A percentile compares a stretch with the other conserved stretches of the same genome.
Evolutionary conservation across 805 yeast species (phyloP).

Genomic region (Metschnikowia santaceciliae): DNA sequence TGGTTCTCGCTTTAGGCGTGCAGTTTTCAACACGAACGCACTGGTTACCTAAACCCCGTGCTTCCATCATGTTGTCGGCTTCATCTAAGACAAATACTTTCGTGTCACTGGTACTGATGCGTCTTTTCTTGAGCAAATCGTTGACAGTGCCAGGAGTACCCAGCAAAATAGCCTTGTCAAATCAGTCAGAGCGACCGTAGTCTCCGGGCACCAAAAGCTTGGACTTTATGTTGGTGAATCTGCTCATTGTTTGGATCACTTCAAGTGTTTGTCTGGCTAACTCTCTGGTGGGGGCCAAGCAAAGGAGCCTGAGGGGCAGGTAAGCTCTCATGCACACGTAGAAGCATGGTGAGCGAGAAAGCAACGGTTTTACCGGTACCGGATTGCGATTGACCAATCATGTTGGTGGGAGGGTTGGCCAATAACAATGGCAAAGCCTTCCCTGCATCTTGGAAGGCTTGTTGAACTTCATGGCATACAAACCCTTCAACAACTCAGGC

Average conservation of each 20-base stretch:
- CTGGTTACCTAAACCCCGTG: slow-evolving; percentile 85
- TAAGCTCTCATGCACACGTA: slow-evolving; percentile 65
- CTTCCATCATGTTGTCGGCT: slow-evolving; percentile 96
- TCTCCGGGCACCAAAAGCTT: slow-evolving; percentile 84
- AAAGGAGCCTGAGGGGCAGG: slow-evolving; percentile 70
- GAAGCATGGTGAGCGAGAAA: slow-evolving; percentile 87
- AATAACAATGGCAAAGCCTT: slow-evolving; percentile 87
- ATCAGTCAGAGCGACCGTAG: slow-evolving; percentile 45
- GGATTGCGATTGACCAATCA: slow-evolving; percentile 97
- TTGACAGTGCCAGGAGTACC: slow-evolving; percentile 90
- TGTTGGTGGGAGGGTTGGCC: slow-evolving; percentile 76
- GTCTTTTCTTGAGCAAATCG: slow-evolving; percentile 65
- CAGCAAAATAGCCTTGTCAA: slow-evolving; percentile 72
- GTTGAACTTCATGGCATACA: slow-evolving; percentile 91
- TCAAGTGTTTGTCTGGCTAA: slow-evolving; percentile 95
- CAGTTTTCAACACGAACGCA: slow-evolving; percentile 74
- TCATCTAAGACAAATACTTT: slow-evolving; percentile 92
- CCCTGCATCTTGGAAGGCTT: slow-evolving; percentile 97
- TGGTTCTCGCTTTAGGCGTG: slow-evolving; percentile 67
- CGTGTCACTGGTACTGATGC: slow-evolving; percentile 49
- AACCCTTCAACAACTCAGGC: slow-evolving; percentile 83
- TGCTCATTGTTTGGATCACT: slow-evolving; percentile 87
- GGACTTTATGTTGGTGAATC: slow-evolving; percentile 71
- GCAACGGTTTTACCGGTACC: slow-evolving; percentile 99
- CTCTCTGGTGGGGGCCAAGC: slow-evolving; percentile 94